Base-by-base conservation (phyloP, 2,329 filamentous ascomycete species). In the Trichoderma sp. region DNA sequence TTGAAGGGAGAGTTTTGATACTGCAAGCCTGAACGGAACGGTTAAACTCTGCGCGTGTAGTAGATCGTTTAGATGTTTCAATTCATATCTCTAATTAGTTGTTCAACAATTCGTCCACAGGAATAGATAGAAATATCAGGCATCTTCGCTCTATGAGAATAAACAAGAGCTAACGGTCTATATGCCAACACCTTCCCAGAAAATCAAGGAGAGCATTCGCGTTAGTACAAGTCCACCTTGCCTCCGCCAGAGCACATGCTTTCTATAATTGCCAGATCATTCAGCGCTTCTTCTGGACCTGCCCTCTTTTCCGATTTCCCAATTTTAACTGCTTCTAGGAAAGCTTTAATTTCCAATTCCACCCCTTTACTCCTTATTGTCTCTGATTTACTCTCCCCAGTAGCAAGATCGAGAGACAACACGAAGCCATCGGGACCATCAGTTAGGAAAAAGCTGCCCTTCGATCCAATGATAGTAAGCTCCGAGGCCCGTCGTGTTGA, bases 281-380 rank as follows among this genome's bases (percentile, higher is more conserved):
- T 64, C 61, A 64, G 29, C 7, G 61, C 61, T 56, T 64, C 61
- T 19, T 64, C 61, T 25, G 61, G 61, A n/a, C 61, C 50, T 9
- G 61, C 39, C 25, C 48, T 52, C 19, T 39, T 56, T 27, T 64
- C 35, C 9, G 61, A 19, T 7, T 64, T 64, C 29, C 50, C 61
- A 13, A 4, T 9, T 12, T 45, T 56, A 13, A 64, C 32, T 13
- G 61, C 61, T 15, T 64, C 50, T 5, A 64, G n/a, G 22, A 64
- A 64, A 9, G 61, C 61, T n/a, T 56, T 22, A 17, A 64, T 56
- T n/a, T 64, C 61, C 10, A 64, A 27, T 25, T 64, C 61, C 19
- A 64, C 61, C 7, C 61, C 61, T 10, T 56, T 56, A 7, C 61
- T 64, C 4, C 19, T 25, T 27, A 64, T 42, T 9, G 25, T 56